Evolutionary conservation across 1,284 basidiomycete genomes (phyloP), one percentile per base, ranked within the genome.

Genomic region (Ceratobasidium sp.): DNA sequence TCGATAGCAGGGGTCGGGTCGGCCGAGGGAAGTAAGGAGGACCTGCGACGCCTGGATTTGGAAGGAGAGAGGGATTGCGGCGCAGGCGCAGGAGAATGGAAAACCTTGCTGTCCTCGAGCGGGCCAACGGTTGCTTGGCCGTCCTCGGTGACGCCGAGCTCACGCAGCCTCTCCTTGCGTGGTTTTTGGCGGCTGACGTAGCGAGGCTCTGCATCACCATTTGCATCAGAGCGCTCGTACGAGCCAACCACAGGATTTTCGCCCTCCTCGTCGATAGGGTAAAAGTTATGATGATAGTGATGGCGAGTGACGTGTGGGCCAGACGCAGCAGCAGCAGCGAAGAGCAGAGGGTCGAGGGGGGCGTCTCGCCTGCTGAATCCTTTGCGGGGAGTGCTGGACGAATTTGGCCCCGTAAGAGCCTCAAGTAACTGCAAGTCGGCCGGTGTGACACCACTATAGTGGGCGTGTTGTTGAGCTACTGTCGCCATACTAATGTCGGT

Each of bases 121-220:
- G 50, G 33, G 11, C 69, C 75, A 47, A 66, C 60, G 19, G 62
- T 62, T 19, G 60, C 60, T 22, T 27, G 62, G 11, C 74, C 64
- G 50, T 75, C 74, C 47, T 67, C 50, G 31, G 45, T 57, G 19
- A 59, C 74, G 36, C 56, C 63, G 27, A 60, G 53, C 64, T 76
- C 81, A 76, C 82, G 84, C 53, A 89, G 78, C 19, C 88, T 87
- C 76, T 89, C 85, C 65, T 86, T 87, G 50, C 93, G 87, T 17
- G 92, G 92, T 0, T 87, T 91, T 79, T 93, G 93, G 75, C 86
- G 85, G 81, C 92, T 93, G 73, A 88, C 87, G 81, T 93, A 92
- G 27, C 87, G 71, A 14, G 78, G 74, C 51, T 50, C 65, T 53
- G 74, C 44, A 33, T 72, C 62, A 9, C 31, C 47, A 33, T 53